Base-by-base conservation (phyloP, 2,329 filamentous ascomycete genomes). In the Aspergillus calidoustus region DNA sequence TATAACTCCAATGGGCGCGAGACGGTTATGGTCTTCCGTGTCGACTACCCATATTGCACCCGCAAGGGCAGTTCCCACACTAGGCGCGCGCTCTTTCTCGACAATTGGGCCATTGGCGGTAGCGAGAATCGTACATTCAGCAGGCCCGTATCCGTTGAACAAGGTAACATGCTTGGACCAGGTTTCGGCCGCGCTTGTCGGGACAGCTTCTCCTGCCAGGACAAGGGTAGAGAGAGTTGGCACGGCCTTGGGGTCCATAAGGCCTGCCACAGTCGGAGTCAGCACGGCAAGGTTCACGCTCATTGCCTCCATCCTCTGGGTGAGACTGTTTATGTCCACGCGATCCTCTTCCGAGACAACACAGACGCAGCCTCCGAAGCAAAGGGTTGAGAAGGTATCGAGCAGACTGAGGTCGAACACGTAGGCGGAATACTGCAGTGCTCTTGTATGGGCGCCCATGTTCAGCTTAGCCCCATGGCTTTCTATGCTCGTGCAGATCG, bases 361-460 rank as follows among this genome's bases (percentile, higher is more conserved):
- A 53, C 85, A 87, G 7, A 88, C 77, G 43, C 83, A 86, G 0
- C 82, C 85, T 3, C 86, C 86, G 31, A 80, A 72, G 0, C 80
- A 72, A 6, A 87, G 74, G 0, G 84, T 81, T 0, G 79, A 80
- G 60, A 86, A 79, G 2, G 83, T 77, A 64, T 85, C 83, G 3
- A 77, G 71, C 34, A 86, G 71, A 54, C 79, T 77, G 31, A 82
- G 75, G 62, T 86, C 80, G 61, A 82, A 83, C 3, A 76, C 77
- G 61, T 80, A 81, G 3, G 78, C 78, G 4, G 77, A 74, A 65
- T 82, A 82, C 53, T 82, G 77, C 4, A 78, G 64, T 11, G 69
- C 67, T 47, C 74, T 60, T 7, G 67, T 67, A 68, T 68, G 38
- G 13, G 44, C 19, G 17, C 62, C 68, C 25, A 66, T 70, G 53